Conservation (phyloP, 2,329 filamentous ascomycete species). For the Trematosphaeria pertusa region DNA sequence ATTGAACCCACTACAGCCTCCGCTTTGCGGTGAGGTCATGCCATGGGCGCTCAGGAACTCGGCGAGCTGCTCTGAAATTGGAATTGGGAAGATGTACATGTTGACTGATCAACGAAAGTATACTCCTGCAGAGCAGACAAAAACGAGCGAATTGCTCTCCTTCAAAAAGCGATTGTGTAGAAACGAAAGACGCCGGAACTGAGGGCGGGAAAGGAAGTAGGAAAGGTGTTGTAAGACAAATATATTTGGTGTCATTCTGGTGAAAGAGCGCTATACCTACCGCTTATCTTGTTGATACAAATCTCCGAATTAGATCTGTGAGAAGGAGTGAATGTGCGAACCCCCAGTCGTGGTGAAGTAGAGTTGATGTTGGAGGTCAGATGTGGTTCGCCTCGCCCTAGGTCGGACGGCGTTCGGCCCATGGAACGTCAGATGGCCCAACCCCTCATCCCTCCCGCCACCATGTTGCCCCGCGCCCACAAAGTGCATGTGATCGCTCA, state of each 20-base stretch:
- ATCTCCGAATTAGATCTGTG: background rate
- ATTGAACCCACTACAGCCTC: background rate
- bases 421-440: background rate
- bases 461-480: too few species aligned
- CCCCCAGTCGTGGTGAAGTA: background rate
- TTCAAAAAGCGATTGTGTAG: too few species aligned
- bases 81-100: slow-evolving; percentile 4
- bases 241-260: background rate
- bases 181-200: too few species aligned
- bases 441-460: background rate
- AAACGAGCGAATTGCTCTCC: too few species aligned
- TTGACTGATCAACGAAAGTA: too few species aligned
- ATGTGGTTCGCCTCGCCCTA: background rate
- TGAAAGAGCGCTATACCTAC: background rate
- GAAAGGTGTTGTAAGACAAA: background rate
- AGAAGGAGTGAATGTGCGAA: background rate
- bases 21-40: too few species aligned
- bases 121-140: too few species aligned
- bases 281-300: background rate
- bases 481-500: too few species aligned
- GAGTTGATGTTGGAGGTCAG: background rate
- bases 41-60: too few species aligned
- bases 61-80: too few species aligned
- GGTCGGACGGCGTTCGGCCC: too few species aligned
- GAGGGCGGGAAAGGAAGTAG: too few species aligned